These are phyloP conservation scores for Pelagomonas calceolata DNA, from an alignment of 108 stramenopile species.

Conservation along the genomic window DNA sequence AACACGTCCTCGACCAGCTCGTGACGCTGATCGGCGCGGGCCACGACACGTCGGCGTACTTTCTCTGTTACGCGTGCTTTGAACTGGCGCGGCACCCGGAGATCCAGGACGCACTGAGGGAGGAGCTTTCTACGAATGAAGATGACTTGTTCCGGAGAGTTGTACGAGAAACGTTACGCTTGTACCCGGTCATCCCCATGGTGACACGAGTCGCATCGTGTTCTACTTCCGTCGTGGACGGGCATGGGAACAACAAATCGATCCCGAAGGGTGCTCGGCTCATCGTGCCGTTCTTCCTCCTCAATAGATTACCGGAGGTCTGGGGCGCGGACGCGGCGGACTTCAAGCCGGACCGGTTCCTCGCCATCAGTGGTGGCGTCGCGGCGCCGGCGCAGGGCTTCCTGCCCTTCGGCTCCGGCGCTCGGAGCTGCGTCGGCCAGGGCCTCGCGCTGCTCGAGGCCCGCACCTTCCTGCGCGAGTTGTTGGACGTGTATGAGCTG, in stretches of 20 bases:
- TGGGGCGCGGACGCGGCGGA: conserved; percentile 25
- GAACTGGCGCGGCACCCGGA: conserved; percentile 20
- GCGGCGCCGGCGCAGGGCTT: conserved; percentile 14
- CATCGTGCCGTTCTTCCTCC: conserved; percentile 20
- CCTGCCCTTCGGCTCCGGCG: conserved; percentile 31
- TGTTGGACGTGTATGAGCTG: conserved; percentile 14
- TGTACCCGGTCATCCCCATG: conserved; percentile 27
- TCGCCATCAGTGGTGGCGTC: not conserved
- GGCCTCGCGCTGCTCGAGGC: conserved; percentile 19
- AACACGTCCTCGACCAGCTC: conserved; percentile 17
- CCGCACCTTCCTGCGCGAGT: conserved; percentile 3
- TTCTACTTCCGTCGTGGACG: not conserved
- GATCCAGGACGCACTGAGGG: conserved; percentile 16
- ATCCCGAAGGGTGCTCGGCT: conserved; percentile 13
- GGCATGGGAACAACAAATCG: not conserved
- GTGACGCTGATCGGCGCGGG: conserved; percentile 27
- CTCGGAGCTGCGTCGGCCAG: conserved; percentile 25
- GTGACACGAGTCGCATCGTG: conserved; percentile 16
- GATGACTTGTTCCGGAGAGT: conserved; percentile 7
- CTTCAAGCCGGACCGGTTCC: conserved; percentile 23
- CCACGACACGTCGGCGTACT: conserved; percentile 33
- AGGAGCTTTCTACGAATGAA: conserved; percentile 2
- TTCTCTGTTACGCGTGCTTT: conserved; percentile 17
- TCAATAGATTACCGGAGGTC: conserved; percentile 19
- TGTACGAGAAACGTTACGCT: conserved; percentile 21